Percentiles rank a stretch among this genome's conserved stretches.
Evolutionary conservation across 257 asterid species (phyloP).

Genomic region (Plectranthus barbatus): DNA sequence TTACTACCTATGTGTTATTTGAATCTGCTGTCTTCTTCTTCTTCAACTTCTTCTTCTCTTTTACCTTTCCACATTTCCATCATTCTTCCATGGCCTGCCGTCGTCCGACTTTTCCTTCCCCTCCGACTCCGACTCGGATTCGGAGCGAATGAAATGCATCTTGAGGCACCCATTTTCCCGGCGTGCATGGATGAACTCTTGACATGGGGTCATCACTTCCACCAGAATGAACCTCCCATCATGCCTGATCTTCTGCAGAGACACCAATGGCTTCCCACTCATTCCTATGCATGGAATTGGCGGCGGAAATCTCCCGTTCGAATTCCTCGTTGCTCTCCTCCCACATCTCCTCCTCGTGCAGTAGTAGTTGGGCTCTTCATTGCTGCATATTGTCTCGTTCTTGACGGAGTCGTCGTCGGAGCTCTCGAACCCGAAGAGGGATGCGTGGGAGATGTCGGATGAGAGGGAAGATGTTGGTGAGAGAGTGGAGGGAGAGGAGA

Average conservation of each 20-base stretch:
- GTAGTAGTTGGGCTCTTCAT: background rate
- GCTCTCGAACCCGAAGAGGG: slow-evolving; percentile 58
- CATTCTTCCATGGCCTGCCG: background rate
- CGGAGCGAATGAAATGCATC: slow-evolving; percentile 49
- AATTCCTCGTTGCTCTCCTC: background rate
- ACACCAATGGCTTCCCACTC: slow-evolving; percentile 69
- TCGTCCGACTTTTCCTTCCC: background rate
- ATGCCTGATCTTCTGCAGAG: slow-evolving; percentile 44
- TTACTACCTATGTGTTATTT: slow-evolving; percentile 4
- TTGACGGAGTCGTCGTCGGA: slow-evolving; percentile 37
- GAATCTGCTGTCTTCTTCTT: background rate
- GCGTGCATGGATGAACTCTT: slow-evolving; percentile 62
- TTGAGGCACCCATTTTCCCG: slow-evolving; percentile 76
- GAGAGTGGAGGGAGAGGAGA: slow-evolving; percentile 15
- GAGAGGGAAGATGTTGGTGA: slow-evolving; percentile 15
- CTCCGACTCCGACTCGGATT: slow-evolving; percentile 30
- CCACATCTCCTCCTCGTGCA: too few species aligned
- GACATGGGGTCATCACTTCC: slow-evolving; percentile 61
- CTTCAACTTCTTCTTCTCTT: background rate
- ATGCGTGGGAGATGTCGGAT: slow-evolving; percentile 15
- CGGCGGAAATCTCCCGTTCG: slow-evolving; percentile 48
- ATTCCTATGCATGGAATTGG: slow-evolving; percentile 78
- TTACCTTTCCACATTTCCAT: background rate
- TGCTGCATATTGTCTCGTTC: background rate
- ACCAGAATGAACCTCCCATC: slow-evolving; percentile 75